Base-by-base conservation (phyloP, 2,329 filamentous ascomycete genomes). In the Colletotrichum simmondsii region DNA sequence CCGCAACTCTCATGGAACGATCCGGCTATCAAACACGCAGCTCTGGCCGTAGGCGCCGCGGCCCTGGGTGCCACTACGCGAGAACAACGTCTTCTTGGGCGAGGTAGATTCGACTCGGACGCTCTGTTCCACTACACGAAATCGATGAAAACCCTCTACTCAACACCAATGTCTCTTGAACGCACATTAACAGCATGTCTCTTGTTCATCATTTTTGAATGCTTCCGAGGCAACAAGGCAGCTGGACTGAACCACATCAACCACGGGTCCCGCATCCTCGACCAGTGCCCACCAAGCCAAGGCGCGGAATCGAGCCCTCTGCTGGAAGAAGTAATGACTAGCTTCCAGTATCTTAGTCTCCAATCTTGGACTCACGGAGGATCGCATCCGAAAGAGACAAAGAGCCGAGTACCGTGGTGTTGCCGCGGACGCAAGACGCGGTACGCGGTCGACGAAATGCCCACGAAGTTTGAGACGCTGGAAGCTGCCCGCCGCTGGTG, bases 141-240 rank as follows among this genome's bases (percentile, higher is more conserved):
- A 62, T 83, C 83, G 2, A 73, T 85, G 11, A 80, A 81, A 1
- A 67, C 83, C 16, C 79, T 63, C 79, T 81, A 1, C 77, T 74
- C 37, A 79, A 81, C 2, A 79, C 78, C 7, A 78, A 77, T 19
- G 80, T 82, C 37, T 77, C 79, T 1, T 49, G 84, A 22, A 77
- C 80, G 22, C 83, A 81, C 5, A 2, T 11, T 72, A 4, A 69
- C 85, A 2, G 82, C 82, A 1, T 84, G 83, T 0, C 75, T 85
- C 2, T 75, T 85, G 0, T 85, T 85, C 60, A 81, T 84, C 53
- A 83, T 81, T 72, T 85, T 85, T 59, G 83, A 85, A 61, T 75
- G 81, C 2, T 81, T 83, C 67, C 76, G 82, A 2, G 83, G 82
- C 2, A 84, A 84, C 24, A 80, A 80, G 69, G 78, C 82, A 1